Evolutionary conservation across 148 eudicot species (phyloP).

Genomic region (Spergularia bocconei): DNA sequence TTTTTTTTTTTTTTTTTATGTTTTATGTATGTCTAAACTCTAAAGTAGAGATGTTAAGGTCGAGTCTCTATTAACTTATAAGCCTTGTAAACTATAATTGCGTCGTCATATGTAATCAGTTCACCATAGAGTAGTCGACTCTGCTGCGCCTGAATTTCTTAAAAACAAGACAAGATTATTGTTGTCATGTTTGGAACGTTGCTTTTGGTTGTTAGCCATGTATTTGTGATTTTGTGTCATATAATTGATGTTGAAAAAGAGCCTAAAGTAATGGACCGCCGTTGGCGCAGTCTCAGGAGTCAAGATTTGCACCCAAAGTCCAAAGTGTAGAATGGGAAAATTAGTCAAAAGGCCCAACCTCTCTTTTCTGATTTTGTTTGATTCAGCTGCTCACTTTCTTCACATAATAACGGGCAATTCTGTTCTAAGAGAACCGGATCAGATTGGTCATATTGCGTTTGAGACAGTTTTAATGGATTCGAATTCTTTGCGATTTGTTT

Average conservation of each 20-base stretch:
- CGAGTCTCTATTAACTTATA: too few species aligned
- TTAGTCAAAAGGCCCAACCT: slow-evolving; percentile 29
- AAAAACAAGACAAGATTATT: background rate
- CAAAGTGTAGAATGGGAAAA: background rate
- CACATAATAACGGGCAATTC: background rate
- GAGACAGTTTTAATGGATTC: too few species aligned
- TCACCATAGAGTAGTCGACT: too few species aligned
- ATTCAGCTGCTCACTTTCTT: background rate
- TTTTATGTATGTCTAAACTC: too few species aligned
- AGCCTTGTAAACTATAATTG: too few species aligned
- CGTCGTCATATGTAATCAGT: too few species aligned
- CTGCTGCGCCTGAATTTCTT: too few species aligned
- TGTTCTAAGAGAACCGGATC: too few species aligned
- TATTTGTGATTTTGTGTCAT: background rate
- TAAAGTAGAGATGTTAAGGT: too few species aligned
- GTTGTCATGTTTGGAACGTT: slow-evolving; percentile 15
- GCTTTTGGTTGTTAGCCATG: background rate
- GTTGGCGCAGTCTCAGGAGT: slow-evolving; percentile 27
- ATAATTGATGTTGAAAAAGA: slow-evolving; percentile 13
- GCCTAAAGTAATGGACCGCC: slow-evolving; percentile 16
- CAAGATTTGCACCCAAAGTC: slow-evolving; percentile 17
- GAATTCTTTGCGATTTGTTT: too few species aligned
- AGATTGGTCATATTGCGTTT: too few species aligned
- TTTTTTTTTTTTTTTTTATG: too few species aligned
- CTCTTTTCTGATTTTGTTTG: background rate